Percentiles rank a stretch among this genome's conserved stretches.
Evolutionary conservation across 768 basidiomycete species (phyloP).

Genomic region (Rhodotorula taiwanensis): DNA sequence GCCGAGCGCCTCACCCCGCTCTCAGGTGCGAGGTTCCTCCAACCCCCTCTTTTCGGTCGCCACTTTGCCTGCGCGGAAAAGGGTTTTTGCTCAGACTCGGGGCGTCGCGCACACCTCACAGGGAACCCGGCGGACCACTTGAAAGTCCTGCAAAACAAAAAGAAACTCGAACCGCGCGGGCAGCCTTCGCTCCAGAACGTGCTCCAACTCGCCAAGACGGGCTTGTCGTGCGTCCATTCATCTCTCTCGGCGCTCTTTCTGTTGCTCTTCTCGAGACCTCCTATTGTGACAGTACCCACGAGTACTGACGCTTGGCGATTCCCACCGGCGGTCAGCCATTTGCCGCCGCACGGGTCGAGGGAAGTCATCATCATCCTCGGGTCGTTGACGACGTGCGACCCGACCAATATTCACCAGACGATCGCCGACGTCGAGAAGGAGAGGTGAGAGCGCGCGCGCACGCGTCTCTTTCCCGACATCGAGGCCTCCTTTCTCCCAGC

Average conservation of each 20-base stretch:
- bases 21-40: conserved; percentile 59
- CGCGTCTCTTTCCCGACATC: neutral
- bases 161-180: conserved; percentile 79
- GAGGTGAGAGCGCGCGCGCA: conserved; percentile 17
- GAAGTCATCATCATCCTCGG: conserved; percentile 93
- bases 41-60: no score
- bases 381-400: conserved; percentile 92
- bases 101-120: conserved; percentile 41
- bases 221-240: conserved; percentile 74
- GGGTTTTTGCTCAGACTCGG: neutral
- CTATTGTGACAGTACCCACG: no score
- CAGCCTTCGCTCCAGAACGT: conserved; percentile 96
- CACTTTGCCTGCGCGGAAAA: no score
- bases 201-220: conserved; percentile 90
- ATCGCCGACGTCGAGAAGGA: conserved; percentile 74
- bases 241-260: no score
- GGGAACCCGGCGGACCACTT: conserved; percentile 97
- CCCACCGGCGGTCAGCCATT: conserved; percentile 56
- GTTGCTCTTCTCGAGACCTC: no score
- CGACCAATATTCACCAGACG: conserved; percentile 90
- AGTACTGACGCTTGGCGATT: neutral
- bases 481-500: no score
- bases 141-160: conserved; percentile 64
- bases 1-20: conserved; percentile 87
- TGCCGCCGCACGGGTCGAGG: conserved; percentile 94